Evolutionary conservation across 192 early-diverging fungal genomes (phyloP).

Genomic region (Backusella australiensis): DNA sequence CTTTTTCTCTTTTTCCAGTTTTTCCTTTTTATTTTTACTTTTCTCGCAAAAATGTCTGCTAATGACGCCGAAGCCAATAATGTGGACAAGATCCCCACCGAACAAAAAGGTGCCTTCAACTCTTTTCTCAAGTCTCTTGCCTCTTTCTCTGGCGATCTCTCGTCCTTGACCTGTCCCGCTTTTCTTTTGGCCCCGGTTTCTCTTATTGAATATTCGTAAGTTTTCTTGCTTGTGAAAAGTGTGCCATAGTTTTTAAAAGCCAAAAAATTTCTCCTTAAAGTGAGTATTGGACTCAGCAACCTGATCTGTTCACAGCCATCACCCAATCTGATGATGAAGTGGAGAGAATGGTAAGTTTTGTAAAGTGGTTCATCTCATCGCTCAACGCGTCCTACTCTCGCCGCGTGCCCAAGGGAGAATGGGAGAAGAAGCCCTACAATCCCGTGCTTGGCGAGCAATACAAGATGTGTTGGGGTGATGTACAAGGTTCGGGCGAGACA

Average conservation of each 20-base stretch:
- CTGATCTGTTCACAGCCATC: conserved; percentile 64
- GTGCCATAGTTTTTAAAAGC: conserved; percentile 12
- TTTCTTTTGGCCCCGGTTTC: conserved; percentile 72
- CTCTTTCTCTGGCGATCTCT: conserved; percentile 80
- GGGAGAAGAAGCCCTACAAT: conserved; percentile 63
- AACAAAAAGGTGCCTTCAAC: conserved; percentile 59
- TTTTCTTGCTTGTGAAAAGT: neutral
- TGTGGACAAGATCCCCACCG: conserved; percentile 42
- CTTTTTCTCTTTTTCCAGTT: neutral
- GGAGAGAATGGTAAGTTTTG: conserved; percentile 64
- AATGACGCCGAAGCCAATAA: conserved; percentile 21
- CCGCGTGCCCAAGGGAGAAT: conserved; percentile 66
- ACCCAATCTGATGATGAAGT: conserved; percentile 53
- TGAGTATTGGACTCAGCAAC: conserved; percentile 59
- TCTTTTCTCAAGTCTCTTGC: conserved; percentile 62
- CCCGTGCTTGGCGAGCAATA: conserved; percentile 51
- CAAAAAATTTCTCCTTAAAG: conserved; percentile 22
- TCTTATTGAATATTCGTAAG: conserved; percentile 70
- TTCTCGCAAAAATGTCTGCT: neutral
- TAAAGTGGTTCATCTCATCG: conserved; percentile 78
- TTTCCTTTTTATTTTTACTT: neutral
- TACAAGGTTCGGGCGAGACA: conserved; percentile 54
- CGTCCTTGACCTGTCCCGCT: conserved; percentile 70
- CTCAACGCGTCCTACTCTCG: conserved; percentile 74
- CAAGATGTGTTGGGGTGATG: conserved; percentile 44